These are phyloP conservation scores for Diaporthe velutina DNA, from an alignment of 2,329 filamentous ascomycete species.

Conservation along the genomic window DNA sequence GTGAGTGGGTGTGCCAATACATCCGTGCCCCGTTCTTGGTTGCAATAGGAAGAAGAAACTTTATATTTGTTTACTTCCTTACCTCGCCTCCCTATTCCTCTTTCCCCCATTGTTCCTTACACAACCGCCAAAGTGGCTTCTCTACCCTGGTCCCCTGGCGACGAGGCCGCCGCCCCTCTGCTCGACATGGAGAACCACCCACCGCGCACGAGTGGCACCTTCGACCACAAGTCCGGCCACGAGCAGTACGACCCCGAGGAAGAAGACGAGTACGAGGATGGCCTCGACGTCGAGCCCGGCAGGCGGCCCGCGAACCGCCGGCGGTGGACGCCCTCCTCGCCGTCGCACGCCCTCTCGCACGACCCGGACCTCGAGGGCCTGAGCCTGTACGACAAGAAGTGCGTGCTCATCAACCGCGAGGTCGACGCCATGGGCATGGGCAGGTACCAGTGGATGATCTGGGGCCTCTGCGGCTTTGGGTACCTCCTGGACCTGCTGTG, in stretches of 20 bases:
- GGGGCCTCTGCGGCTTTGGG: constrained; percentile 66
- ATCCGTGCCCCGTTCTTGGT: neutral
- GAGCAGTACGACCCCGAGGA: constrained; percentile 18
- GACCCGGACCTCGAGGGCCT: constrained; percentile 35
- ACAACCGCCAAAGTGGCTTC: constrained; percentile 29
- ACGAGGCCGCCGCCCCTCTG: constrained; percentile 35
- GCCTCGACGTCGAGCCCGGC: neutral
- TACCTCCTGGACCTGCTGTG: constrained; percentile 69
- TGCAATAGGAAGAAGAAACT: neutral
- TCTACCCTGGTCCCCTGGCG: constrained; percentile 5
- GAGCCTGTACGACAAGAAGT: constrained; percentile 38
- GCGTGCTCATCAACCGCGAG: constrained; percentile 50
- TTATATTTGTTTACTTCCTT: neutral
- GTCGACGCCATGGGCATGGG: constrained; percentile 67
- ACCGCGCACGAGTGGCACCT: constrained; percentile 23
- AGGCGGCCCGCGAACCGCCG: constrained; percentile 15
- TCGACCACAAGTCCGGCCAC: constrained; percentile 27
- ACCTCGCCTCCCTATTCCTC: neutral
- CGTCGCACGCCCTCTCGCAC: constrained; percentile 21
- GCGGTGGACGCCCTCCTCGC: constrained; percentile 28
- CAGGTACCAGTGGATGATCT: constrained; percentile 65
- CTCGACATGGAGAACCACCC: constrained; percentile 34
- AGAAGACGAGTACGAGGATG: neutral
- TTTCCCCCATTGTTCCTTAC: no score
- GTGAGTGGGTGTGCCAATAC: neutral